Evolutionary conservation across 306 rosid species (phyloP).

Genomic region (Vigna nakashimae): DNA sequence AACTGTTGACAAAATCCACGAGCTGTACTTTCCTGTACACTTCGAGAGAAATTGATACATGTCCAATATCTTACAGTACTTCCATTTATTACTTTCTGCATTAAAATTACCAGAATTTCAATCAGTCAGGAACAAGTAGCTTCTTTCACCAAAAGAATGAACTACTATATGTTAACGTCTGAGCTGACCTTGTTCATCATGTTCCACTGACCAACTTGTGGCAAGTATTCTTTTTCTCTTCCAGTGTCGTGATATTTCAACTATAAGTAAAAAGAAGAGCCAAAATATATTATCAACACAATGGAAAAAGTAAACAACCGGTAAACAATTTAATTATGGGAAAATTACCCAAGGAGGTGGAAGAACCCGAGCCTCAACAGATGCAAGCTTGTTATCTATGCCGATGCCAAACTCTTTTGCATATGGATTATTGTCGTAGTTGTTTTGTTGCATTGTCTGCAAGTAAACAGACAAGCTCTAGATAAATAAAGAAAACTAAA

Average conservation of each 20-base stretch:
- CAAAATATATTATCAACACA: neutral
- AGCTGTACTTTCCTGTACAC: constrained; percentile 54
- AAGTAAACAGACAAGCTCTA: constrained; percentile 19
- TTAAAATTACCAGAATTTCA: constrained; percentile 4
- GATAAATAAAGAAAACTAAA: constrained; percentile 6
- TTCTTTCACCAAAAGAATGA: neutral
- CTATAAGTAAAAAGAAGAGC: constrained; percentile 18
- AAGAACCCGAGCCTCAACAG: constrained; percentile 52
- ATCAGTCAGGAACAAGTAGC: neutral
- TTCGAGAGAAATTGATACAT: constrained; percentile 51
- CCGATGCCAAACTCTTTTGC: constrained; percentile 56
- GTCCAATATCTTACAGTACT: constrained; percentile 53
- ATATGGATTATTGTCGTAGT: constrained; percentile 49
- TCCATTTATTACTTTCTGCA: constrained; percentile 66
- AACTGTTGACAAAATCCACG: constrained; percentile 60
- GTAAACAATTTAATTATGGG: neutral
- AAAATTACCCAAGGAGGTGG: constrained; percentile 52
- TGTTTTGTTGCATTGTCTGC: constrained; percentile 49
- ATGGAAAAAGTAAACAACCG: constrained; percentile 7
- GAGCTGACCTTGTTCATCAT: constrained; percentile 57
- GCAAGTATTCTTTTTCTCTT: constrained; percentile 50
- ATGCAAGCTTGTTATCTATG: constrained; percentile 50
- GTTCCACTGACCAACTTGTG: constrained; percentile 59
- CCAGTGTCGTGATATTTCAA: constrained; percentile 52
- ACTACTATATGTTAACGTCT: neutral